A percentile compares a stretch with the other conserved stretches of the same genome.
Conservation (phyloP, 202 grass and related monocot genomes). For the Carex sylvatica region DNA sequence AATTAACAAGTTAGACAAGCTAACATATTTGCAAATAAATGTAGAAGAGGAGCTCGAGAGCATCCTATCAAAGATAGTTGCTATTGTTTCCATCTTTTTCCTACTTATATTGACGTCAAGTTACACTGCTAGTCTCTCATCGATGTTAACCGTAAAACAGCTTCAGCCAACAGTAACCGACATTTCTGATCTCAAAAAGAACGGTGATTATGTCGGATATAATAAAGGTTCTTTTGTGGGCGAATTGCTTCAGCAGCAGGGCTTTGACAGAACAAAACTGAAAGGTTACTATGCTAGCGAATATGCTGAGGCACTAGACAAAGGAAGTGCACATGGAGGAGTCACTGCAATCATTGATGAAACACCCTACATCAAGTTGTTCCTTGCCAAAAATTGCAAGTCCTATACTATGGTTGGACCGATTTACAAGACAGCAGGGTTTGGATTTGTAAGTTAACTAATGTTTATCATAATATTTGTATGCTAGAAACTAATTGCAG, state of each 20-base stretch:
- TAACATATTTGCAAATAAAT: not conserved
- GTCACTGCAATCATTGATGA: too few species aligned
- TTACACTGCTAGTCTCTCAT: constrained; percentile 48
- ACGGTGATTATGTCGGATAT: constrained; percentile 36
- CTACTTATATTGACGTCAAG: constrained; percentile 47
- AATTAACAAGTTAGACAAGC: not conserved
- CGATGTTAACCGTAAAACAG: constrained; percentile 51
- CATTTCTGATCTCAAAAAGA: constrained; percentile 34
- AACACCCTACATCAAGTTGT: too few species aligned
- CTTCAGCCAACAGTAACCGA: constrained; percentile 33
- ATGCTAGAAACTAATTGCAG: constrained; percentile 22
- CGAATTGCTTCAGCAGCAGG: constrained; percentile 1
- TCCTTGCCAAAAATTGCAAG: too few species aligned
- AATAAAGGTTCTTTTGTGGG: constrained; percentile 25
- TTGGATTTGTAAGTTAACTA: not conserved
- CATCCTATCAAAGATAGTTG: constrained; percentile 25
- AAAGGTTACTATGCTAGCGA: constrained; percentile 13
- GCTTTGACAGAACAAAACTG: constrained; percentile 31
- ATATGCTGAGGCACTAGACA: constrained; percentile 31
- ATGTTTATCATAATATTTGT: too few species aligned
- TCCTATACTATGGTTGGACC: too few species aligned
- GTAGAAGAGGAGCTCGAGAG: constrained; percentile 31
- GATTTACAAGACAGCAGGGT: too few species aligned
- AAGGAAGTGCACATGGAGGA: constrained; percentile 39
- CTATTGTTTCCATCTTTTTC: constrained; percentile 37